Base-by-base conservation (phyloP, 306 rosid genomes). In the Prunus mongolica region DNA sequence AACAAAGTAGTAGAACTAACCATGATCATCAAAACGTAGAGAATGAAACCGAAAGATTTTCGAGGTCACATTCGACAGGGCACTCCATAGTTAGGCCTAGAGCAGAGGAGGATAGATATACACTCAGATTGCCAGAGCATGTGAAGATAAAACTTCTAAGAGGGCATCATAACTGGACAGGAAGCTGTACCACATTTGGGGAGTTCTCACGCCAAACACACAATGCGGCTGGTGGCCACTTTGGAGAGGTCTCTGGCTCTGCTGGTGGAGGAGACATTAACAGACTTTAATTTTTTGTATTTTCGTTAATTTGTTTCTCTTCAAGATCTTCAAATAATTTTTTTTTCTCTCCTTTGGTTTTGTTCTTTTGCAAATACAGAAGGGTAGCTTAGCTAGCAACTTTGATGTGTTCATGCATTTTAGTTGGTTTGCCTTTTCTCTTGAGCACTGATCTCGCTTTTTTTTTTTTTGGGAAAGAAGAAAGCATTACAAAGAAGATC, bases 41-140 rank as follows among this genome's bases (percentile, higher is more conserved):
- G 22, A 22, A 62, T 0, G 51, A 41, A 45, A 64, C 20, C 27
- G 72, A 81, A 6, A 86, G 38, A 38, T 80, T 88, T 72, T 32
- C 80, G 0, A 79, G 91, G 81, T 86, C 92, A 9, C 92, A 90
- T 50, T 87, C 96, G 2, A 93, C 98, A 0, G 96, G 98, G 1
- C 96, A 93, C 79, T 93, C 98, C 0, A 79, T 91, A 30, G 83
- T 86, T 73, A 52, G 70, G 58, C 75, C 69, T 22, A 83, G 79
- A 87, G 67, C 69, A 25, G 74, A 65, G 12, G 72, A 71, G 28
- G 89, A 86, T 8, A 84, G 80, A 51, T 81, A 88, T 52, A 93
- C 81, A 0, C 78, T 93, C 80, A 89, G 77, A 78, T 73, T 93
- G 45, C 91, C 90, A 0, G 87, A 85, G 24, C 78, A 83, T 64